Conservation (phyloP, 148 eudicot species). For the Gaultheria prostrata region DNA sequence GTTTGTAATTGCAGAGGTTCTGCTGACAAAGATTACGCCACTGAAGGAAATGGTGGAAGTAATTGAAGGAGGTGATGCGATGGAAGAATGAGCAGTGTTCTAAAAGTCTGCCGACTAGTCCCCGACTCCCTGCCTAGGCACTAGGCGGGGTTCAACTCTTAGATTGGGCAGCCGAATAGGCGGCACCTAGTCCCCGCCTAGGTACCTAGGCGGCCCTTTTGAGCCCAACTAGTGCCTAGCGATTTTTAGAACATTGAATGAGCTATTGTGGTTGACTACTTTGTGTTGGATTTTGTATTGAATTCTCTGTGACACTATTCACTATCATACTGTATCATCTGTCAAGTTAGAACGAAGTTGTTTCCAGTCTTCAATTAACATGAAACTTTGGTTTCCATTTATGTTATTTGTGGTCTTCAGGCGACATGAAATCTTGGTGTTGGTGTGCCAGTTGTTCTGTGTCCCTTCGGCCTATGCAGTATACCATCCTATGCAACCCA, state of each 20-base stretch:
- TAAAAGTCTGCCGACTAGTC: too few species aligned
- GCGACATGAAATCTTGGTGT: neutral
- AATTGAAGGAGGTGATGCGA: constrained; percentile 70
- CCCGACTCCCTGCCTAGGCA: too few species aligned
- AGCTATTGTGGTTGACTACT: constrained; percentile 2
- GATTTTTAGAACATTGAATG: too few species aligned
- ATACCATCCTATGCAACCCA: neutral
- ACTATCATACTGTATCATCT: neutral
- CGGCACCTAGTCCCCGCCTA: too few species aligned
- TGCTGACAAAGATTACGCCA: constrained; percentile 61
- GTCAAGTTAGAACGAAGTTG: neutral
- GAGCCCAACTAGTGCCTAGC: too few species aligned
- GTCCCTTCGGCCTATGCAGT: neutral
- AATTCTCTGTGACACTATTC: neutral
- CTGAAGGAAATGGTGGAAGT: constrained; percentile 45
- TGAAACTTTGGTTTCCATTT: neutral
- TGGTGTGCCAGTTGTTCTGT: neutral
- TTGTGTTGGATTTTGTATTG: constrained; percentile 5
- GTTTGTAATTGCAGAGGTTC: constrained; percentile 55
- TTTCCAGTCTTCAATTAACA: neutral
- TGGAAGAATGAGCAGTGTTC: constrained; percentile 57
- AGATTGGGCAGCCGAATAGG: too few species aligned
- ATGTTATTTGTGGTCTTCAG: neutral
- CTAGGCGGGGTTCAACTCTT: too few species aligned
- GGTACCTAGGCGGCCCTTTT: too few species aligned